Evolutionary conservation across 1,139 yeast genomes (phyloP), one percentile per base, ranked within the genome.

Genomic region (Debaryomycetaceae sp.): DNA sequence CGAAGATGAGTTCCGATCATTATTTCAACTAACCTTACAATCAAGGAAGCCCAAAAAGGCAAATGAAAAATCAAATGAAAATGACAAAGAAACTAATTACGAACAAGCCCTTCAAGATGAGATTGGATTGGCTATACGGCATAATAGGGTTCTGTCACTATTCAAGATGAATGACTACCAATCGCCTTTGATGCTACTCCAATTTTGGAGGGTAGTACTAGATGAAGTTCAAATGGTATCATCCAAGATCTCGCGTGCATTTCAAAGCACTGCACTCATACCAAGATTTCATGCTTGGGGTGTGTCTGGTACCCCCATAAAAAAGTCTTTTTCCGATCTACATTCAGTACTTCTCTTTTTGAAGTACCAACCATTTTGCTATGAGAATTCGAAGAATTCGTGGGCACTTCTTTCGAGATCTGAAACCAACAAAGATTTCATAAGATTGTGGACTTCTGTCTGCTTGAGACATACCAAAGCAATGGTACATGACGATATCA

Each of bases 151-250:
- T 8, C 65, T 66, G 6, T 56, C 59, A 41, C 58, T 57, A 6
- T 59, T 62, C 54, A 46, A 57, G 36, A 52, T 50, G 39, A 54
- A 63, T 13, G 86, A 83, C 51, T 83, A 84, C 54, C 83, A 89
- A 9, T 87, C 96, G 0, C 97, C 97, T 0, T 66, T 93, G 22
- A 87, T 90, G 69, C 68, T 86, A 39, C 65, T 85, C n/a, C 90
- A 91, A 54, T 93, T 91, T 63, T 87, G 95, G 90, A 73, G 99
- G 48, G 87, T 93, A 2, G 78, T 91, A 1, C 65, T 91, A 35
- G 99, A 93, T 67, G 99, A 93, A 63, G 97, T 88, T 1, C 99
- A 93, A 64, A 87, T 90, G 93, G 87, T 93, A 3, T 81, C 88
- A 6, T 79, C 83, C 5, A 83, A 85, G 20, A 74, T 81, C 2